Evolutionary conservation across 495 filamentous ascomycete species (phyloP), one percentile per base, ranked within the genome.

Genomic region (Zalerion maritima): DNA sequence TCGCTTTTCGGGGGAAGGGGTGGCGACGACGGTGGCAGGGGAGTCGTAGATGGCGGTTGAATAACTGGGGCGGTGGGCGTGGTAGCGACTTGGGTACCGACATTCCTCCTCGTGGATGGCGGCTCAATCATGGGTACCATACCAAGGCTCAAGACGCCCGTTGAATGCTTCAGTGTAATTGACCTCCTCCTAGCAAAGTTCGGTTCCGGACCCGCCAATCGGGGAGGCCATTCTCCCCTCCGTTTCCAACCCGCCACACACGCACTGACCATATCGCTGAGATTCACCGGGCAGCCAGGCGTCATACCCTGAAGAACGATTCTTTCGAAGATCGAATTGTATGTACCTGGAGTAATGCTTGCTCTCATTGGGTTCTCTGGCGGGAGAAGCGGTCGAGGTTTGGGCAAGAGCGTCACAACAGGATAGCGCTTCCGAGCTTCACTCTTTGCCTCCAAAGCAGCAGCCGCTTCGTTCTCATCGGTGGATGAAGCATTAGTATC

Each of bases 161-260:
- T 26, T n/a, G 6, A n/a, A n/a, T 14, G 36, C 32, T 52, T 52
- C 12, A 42, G 41, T 1, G 33, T 40, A 29, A 25, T 42, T 18
- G 23, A 21, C 26, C 35, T 47, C 35, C 35, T 46, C 34, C 18
- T 45, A 42, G 15, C 31, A 42, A 43, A 14, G 43, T 32, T 29
- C 3, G 60, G 41, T 14, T 57, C 50, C 0, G 53, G 41, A 16
- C 50, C 50, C 3, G 43, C 46, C 0, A 52, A 27, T 40, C 75
- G 78, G 12, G 87, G 82, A 2, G 89, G 89, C 89, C 89, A 97
- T 46, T 92, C 78, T 12, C 84, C 89, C 45, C 91, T 85, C 24
- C 78, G 66, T 50, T 91, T 87, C 89, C 89, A 96, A 18, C 89
- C 89, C 22, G 76, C 67, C 2, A 96, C 85, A 42, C 87, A 75